Evolutionary conservation across 2,329 filamentous ascomycete genomes (phyloP).

Genomic region (Diaporthe batatas): DNA sequence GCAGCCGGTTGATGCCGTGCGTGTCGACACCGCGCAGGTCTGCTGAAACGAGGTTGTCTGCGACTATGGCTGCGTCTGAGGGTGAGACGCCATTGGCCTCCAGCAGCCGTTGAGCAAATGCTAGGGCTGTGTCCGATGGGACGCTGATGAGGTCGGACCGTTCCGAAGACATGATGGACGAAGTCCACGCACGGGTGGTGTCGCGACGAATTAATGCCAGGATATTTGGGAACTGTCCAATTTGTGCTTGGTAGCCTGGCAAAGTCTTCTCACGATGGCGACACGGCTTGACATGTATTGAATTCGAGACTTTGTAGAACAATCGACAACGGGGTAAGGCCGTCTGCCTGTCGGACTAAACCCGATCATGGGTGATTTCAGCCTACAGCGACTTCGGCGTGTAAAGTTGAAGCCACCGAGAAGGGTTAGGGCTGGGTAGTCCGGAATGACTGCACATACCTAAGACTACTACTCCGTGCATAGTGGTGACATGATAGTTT

Average conservation of each 20-base stretch:
- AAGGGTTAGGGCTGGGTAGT: slow-evolving; percentile 16
- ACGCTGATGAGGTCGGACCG: slow-evolving; percentile 35
- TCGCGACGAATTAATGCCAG: no score
- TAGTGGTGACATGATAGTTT: no score
- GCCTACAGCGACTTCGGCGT: slow-evolving; percentile 1
- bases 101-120: slow-evolving; percentile 68
- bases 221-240: neutral
- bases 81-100: slow-evolving; percentile 70
- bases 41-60: slow-evolving; percentile 78
- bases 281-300: slow-evolving; percentile 3
- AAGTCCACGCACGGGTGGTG: no score
- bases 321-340: neutral
- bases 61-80: slow-evolving; percentile 72
- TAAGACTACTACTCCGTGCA: no score
- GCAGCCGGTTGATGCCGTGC: slow-evolving; percentile 82
- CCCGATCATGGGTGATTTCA: neutral
- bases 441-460: no score
- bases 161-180: slow-evolving; percentile 21
- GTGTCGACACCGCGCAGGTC: slow-evolving; percentile 85
- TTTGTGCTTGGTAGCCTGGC: neutral
- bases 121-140: slow-evolving; percentile 40
- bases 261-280: neutral
- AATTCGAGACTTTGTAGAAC: neutral
- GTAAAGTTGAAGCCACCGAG: no score
- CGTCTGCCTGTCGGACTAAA: slow-evolving; percentile 8